Evolutionary conservation across 2,329 filamentous ascomycete genomes (phyloP).

Genomic region (Verticillium longisporum): DNA sequence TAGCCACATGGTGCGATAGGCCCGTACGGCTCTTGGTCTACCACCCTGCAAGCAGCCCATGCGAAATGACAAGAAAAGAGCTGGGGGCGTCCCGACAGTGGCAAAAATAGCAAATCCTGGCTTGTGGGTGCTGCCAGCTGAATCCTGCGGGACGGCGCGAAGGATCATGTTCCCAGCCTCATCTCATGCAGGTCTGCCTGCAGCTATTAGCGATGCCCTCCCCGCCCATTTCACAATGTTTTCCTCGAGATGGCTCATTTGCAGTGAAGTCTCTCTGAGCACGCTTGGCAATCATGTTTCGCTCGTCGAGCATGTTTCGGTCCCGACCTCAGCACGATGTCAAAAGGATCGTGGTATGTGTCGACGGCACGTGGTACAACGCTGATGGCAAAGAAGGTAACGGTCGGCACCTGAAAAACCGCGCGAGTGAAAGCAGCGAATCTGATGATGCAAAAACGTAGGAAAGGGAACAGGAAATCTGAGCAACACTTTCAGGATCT

Average conservation of each 20-base stretch:
- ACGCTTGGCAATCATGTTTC: background rate
- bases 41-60: background rate
- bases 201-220: background rate
- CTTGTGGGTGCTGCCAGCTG: background rate
- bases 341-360: slow-evolving; percentile 7
- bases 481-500: slow-evolving; percentile 6
- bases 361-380: slow-evolving; percentile 8
- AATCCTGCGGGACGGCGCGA: background rate
- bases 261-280: background rate
- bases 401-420: background rate
- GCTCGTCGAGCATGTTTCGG: background rate
- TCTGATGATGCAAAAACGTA: background rate
- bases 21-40: background rate
- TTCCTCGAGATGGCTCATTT: background rate
- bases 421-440: background rate
- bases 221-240: background rate
- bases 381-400: slow-evolving; percentile 8
- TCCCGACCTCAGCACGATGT: background rate
- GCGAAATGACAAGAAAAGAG: background rate
- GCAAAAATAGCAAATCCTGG: background rate
- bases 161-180: background rate
- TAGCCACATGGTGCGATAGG: background rate
- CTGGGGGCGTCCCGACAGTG: background rate
- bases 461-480: slow-evolving; percentile 5
- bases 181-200: background rate